phyloP scores from a whole-genome alignment of 1,139 yeast species.

The Pneumocystis oryctolagi region DNA sequence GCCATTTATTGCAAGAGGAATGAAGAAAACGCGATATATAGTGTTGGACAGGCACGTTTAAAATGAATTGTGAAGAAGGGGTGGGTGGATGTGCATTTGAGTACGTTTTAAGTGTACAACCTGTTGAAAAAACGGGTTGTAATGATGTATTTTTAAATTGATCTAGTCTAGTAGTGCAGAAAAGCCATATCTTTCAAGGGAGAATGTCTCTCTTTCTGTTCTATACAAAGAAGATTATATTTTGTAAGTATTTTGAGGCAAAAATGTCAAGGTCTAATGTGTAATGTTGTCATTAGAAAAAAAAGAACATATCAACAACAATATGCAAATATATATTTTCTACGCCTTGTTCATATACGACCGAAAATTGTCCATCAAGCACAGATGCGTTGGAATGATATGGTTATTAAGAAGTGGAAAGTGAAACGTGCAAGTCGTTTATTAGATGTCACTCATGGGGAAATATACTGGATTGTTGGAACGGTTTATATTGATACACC shows the following conservation, averaged over 20 bases:
- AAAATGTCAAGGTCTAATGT: no score
- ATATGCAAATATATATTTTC: constrained; percentile 58
- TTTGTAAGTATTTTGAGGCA: not conserved
- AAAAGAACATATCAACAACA: constrained; percentile 51
- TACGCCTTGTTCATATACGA: constrained; percentile 42
- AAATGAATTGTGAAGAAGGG: no score
- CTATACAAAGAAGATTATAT: not conserved
- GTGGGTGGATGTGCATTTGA: no score
- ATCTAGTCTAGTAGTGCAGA: not conserved
- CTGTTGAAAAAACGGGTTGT: no score
- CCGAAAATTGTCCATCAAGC: constrained; percentile 41
- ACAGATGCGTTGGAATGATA: constrained; percentile 34
- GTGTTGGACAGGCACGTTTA: no score
- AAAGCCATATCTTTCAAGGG: not conserved
- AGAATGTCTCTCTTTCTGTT: not conserved
- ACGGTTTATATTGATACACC: constrained; percentile 74
- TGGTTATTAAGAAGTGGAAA: constrained; percentile 26
- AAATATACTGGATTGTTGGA: constrained; percentile 80
- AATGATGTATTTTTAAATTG: not conserved
- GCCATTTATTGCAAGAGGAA: no score
- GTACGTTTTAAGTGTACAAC: no score
- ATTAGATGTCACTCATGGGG: constrained; percentile 54
- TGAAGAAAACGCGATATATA: no score
- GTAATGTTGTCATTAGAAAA: no score
- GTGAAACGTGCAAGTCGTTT: constrained; percentile 40